Percentiles rank a stretch among this genome's conserved stretches.
Conservation (phyloP, 805 yeast genomes). For the Starmerella asiatica region DNA sequence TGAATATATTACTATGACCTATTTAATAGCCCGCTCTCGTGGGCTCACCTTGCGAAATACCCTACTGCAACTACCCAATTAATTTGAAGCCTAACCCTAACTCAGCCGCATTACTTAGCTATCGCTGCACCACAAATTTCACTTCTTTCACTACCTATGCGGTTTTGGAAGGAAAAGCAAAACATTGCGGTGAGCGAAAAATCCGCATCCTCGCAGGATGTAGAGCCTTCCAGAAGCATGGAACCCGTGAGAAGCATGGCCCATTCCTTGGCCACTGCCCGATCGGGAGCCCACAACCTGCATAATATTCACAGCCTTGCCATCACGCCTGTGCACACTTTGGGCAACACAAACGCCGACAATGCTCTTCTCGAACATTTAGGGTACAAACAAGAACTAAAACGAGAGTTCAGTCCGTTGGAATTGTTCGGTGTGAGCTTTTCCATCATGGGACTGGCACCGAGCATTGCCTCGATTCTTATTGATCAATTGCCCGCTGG, state of each 20-base stretch:
- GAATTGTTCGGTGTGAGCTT: constrained; percentile 63
- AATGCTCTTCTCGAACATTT: constrained; percentile 33
- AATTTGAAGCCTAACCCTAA: too few species aligned
- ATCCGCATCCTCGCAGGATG: neutral
- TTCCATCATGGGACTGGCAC: constrained; percentile 55
- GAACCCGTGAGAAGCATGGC: neutral
- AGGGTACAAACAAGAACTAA: constrained; percentile 58
- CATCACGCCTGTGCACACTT: neutral
- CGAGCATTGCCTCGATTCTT: constrained; percentile 44
- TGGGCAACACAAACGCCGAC: constrained; percentile 17
- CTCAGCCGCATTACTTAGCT: too few species aligned
- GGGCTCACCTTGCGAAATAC: too few species aligned
- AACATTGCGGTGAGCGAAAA: neutral
- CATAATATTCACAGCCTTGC: neutral
- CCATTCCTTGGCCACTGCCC: too few species aligned
- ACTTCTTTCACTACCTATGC: too few species aligned
- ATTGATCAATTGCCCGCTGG: constrained; percentile 46
- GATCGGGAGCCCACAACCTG: neutral
- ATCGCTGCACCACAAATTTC: too few species aligned
- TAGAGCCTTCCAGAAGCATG: neutral
- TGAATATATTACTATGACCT: too few species aligned
- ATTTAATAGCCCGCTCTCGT: too few species aligned
- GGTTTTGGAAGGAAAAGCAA: neutral
- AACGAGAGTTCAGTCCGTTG: constrained; percentile 44
- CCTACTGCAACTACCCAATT: too few species aligned